phyloP scores from a whole-genome alignment of 805 yeast species.

The Henningerozyma blattae region DNA sequence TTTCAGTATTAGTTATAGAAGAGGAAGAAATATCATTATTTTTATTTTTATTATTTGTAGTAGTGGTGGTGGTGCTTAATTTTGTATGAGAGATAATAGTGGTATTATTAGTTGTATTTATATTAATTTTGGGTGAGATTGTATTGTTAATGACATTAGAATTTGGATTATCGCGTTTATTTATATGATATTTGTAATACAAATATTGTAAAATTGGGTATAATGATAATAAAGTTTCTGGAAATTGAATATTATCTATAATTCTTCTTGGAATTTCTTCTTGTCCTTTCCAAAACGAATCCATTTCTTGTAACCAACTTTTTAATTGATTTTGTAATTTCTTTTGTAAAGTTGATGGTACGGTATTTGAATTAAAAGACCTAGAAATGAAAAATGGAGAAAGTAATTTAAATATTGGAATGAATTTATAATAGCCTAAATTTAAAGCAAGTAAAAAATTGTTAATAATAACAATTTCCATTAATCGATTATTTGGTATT shows the following conservation, averaged over 20 bases:
- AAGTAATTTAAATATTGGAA: slow-evolving; percentile 29
- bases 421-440: slow-evolving; percentile 34
- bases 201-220: neutral
- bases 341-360: slow-evolving; percentile 16
- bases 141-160: too few species aligned
- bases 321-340: slow-evolving; percentile 14
- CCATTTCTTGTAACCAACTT: slow-evolving; percentile 20
- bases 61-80: too few species aligned
- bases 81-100: too few species aligned
- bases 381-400: slow-evolving; percentile 34
- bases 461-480: slow-evolving; percentile 33
- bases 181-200: neutral
- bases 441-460: slow-evolving; percentile 38
- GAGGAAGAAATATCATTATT: too few species aligned
- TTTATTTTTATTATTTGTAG: too few species aligned
- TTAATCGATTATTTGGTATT: slow-evolving; percentile 25
- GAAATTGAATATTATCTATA: neutral
- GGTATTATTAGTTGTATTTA: too few species aligned
- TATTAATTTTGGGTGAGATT: too few species aligned
- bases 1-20: neutral
- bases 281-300: slow-evolving; percentile 13
- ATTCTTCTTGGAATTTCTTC: neutral
- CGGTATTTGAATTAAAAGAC: slow-evolving; percentile 23
- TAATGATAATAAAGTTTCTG: neutral
- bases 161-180: too few species aligned